These are phyloP conservation scores for Helicocarpus griseus DNA, from an alignment of 2,329 filamentous ascomycete species.

Conservation along the genomic window DNA sequence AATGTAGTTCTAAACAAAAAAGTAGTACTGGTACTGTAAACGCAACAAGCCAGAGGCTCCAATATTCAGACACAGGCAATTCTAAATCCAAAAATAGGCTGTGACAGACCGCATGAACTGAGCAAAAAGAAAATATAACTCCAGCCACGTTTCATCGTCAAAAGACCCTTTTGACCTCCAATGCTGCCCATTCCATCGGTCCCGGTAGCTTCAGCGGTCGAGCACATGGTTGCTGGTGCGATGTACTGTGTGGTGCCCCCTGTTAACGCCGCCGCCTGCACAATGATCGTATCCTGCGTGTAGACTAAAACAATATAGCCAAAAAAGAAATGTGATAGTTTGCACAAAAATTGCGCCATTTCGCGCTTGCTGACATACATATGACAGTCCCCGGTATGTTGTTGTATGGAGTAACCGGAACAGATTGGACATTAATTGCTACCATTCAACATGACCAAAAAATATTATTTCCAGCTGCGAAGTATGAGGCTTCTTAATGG, in stretches of 20 bases:
- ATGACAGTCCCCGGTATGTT: background rate
- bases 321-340: background rate
- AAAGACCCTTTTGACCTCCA: background rate
- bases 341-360: background rate
- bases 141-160: constrained; percentile 4
- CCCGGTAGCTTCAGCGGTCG: constrained; percentile 4
- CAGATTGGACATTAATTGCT: background rate
- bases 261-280: constrained; percentile 4
- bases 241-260: background rate
- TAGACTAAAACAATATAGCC: background rate
- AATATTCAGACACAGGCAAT: background rate
- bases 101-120: background rate
- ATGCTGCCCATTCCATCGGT: constrained; percentile 12
- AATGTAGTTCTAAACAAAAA: background rate
- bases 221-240: background rate
- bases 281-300: constrained; percentile 2
- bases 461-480: background rate
- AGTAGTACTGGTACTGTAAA: background rate
- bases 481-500: background rate
- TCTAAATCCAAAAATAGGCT: constrained; percentile 4
- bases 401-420: background rate
- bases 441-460: background rate
- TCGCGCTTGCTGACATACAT: constrained; percentile 1
- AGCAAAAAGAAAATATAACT: constrained; percentile 4
- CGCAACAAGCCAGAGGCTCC: background rate